Percentiles rank a stretch among this genome's conserved stretches.
Evolutionary conservation across 805 yeast species (phyloP).

Genomic region (Barnettozyma salicaria): DNA sequence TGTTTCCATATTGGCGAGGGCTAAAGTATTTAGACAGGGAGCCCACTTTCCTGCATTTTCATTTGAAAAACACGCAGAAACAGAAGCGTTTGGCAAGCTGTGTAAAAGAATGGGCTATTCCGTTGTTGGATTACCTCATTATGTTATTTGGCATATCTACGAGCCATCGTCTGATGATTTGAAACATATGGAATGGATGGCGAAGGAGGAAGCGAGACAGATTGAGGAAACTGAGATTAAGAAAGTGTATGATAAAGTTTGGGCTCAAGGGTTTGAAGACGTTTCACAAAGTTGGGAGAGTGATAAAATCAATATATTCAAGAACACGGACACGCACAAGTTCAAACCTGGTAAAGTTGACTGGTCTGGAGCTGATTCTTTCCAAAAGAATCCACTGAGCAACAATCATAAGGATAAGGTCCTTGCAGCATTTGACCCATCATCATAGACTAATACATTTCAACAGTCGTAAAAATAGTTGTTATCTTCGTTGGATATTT

Average conservation of each 20-base stretch:
- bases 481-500: too few relatives aligned
- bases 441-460: constrained; percentile 5
- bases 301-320: constrained; percentile 67
- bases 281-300: constrained; percentile 67
- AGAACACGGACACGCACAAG: constrained; percentile 63
- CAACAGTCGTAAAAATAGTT: too few relatives aligned
- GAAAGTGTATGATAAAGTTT: constrained; percentile 61
- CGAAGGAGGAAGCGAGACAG: constrained; percentile 66
- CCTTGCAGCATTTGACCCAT: constrained; percentile 28
- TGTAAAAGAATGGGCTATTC: constrained; percentile 79
- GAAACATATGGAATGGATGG: constrained; percentile 87
- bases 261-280: constrained; percentile 77
- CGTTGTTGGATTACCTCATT: constrained; percentile 92
- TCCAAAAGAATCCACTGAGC: constrained; percentile 17
- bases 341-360: constrained; percentile 51
- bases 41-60: constrained; percentile 96
- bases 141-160: constrained; percentile 94
- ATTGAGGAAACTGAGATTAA: constrained; percentile 57
- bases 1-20: constrained; percentile 86
- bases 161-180: constrained; percentile 94
- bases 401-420: constrained; percentile 24
- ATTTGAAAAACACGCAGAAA: constrained; percentile 93
- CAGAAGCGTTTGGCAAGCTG: constrained; percentile 95
- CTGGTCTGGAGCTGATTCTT: constrained; percentile 59
- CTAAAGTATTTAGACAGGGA: constrained; percentile 83